These are phyloP conservation scores for Lactarius psammicola DNA, from an alignment of 768 basidiomycete species.

Conservation along the genomic window DNA sequence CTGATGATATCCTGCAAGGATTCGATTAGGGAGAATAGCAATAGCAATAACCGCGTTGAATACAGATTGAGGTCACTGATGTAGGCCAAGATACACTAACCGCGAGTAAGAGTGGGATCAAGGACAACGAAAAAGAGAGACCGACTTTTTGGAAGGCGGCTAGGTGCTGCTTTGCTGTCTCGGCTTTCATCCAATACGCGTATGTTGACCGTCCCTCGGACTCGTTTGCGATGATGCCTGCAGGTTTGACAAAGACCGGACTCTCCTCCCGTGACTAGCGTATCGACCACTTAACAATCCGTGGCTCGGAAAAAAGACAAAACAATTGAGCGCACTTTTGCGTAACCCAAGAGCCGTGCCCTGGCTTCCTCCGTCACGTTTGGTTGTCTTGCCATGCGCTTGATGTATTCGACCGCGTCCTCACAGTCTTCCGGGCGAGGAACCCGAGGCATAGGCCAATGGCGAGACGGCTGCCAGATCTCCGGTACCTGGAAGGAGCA, in stretches of 20 bases:
- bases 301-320: background rate
- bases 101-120: background rate
- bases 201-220: slow-evolving; percentile 49
- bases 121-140: background rate
- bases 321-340: slow-evolving; percentile 31
- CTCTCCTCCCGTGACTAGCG: slow-evolving; percentile 62
- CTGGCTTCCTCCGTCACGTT: slow-evolving; percentile 38
- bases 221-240: slow-evolving; percentile 42
- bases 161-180: slow-evolving; percentile 62
- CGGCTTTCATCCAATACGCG: slow-evolving; percentile 82
- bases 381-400: slow-evolving; percentile 37
- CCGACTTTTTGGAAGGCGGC: slow-evolving; percentile 73
- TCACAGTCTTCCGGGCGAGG: slow-evolving; percentile 51
- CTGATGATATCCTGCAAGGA: slow-evolving; percentile 52
- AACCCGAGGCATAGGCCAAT: slow-evolving; percentile 64
- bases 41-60: background rate
- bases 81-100: slow-evolving; percentile 74
- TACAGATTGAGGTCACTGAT: slow-evolving; percentile 79
- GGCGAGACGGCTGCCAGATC: slow-evolving; percentile 65
- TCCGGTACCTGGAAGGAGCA: slow-evolving; percentile 85
- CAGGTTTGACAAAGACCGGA: slow-evolving; percentile 65
- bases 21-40: slow-evolving; percentile 22
- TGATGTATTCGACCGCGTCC: slow-evolving; percentile 32
- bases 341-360: slow-evolving; percentile 36
- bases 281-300: background rate